A percentile compares a stretch with the other conserved stretches of the same genome.
Conservation (phyloP, 2,329 filamentous ascomycete species). For the Colletotrichum aenigma region DNA sequence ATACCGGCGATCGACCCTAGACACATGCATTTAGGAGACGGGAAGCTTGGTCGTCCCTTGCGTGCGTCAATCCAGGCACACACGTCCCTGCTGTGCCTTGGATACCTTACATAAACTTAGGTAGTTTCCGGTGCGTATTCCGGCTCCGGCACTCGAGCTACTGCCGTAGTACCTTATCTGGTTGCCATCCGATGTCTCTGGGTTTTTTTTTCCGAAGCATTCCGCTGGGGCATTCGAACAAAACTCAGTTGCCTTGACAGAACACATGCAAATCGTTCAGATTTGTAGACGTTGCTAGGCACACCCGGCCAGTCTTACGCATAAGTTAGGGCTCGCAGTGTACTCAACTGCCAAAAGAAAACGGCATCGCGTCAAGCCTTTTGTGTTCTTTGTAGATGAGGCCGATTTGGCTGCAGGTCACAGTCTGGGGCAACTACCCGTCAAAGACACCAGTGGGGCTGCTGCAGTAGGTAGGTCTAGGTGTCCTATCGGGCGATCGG, state of each 20-base stretch:
- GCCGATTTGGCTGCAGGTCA: background rate
- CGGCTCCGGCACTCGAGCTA: background rate
- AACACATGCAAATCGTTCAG: background rate
- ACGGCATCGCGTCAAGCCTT: background rate
- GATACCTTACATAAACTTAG: background rate
- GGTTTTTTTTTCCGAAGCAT: background rate
- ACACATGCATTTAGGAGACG: background rate
- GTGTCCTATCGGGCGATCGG: conserved; percentile 16
- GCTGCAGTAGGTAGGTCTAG: too few relatives aligned
- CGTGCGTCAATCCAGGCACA: background rate
- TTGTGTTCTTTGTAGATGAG: background rate
- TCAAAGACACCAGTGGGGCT: background rate
- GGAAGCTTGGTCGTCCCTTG: background rate
- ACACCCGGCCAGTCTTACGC: background rate
- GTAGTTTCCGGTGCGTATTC: background rate
- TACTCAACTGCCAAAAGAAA: background rate
- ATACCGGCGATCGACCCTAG: background rate
- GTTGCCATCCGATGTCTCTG: conserved; percentile 1
- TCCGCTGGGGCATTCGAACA: background rate
- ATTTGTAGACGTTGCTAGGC: background rate
- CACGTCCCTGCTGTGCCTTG: background rate
- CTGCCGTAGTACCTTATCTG: background rate
- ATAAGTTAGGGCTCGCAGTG: background rate
- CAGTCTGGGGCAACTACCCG: background rate
- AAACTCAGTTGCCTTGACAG: background rate